Conservation (phyloP, 352 stramenopile species). For the Phytophthora sojae region DNA sequence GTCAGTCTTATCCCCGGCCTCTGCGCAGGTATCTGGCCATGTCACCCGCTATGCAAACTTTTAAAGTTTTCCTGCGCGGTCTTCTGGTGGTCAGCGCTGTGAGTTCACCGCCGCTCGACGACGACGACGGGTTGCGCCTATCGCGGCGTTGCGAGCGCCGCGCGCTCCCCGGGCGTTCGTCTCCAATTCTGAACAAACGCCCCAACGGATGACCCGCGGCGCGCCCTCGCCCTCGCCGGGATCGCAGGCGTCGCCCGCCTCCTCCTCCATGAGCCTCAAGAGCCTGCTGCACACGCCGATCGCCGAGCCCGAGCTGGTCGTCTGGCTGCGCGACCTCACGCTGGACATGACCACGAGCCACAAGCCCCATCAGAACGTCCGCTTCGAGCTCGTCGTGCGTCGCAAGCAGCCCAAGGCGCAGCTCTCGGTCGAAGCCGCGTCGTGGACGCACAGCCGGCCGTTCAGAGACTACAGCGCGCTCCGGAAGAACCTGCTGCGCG, state of each 20-base stretch:
- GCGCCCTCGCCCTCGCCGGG: constrained; percentile 8
- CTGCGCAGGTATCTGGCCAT: constrained; percentile 17
- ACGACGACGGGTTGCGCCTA: constrained; percentile 1
- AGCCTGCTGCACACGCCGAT: constrained; percentile 24
- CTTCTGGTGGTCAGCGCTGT: constrained; percentile 1
- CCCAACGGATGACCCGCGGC: constrained; percentile 15
- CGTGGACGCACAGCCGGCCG: constrained; percentile 36
- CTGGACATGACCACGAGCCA: constrained; percentile 30
- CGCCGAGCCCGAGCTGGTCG: constrained; percentile 31
- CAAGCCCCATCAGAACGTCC: constrained; percentile 18
- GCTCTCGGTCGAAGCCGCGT: constrained; percentile 16
- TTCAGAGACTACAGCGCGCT: constrained; percentile 41
- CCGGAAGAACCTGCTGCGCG: constrained; percentile 45
- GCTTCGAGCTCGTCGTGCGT: constrained; percentile 32
- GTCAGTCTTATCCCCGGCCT: constrained; percentile 9
- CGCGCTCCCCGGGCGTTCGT: neutral
- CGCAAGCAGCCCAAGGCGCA: constrained; percentile 16
- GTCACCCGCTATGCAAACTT: constrained; percentile 15
- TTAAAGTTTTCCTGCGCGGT: constrained; percentile 5
- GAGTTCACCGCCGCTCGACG: neutral
- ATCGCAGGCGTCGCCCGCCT: constrained; percentile 18
- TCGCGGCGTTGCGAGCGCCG: neutral
- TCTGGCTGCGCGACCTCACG: constrained; percentile 32
- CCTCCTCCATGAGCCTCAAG: constrained; percentile 22
- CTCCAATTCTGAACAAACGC: constrained; percentile 7